phyloP scores from a whole-genome alignment of 129 eudicot species.

The Rutidosis leptorrhynchoides region DNA sequence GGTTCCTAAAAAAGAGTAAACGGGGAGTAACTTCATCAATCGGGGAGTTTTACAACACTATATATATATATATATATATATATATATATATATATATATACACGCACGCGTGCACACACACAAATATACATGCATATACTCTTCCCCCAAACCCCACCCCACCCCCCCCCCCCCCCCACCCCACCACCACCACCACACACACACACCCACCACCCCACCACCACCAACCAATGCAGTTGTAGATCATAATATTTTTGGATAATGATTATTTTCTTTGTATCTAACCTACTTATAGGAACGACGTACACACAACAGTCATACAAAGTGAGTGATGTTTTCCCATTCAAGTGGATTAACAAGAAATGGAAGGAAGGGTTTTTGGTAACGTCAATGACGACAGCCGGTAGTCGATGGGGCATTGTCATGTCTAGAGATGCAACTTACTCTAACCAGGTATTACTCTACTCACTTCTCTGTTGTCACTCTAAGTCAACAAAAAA shows the following conservation, averaged over 20 bases:
- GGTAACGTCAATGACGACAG: conserved; percentile 80
- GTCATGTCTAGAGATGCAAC: conserved; percentile 83
- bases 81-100: too few relatives aligned
- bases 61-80: too few relatives aligned
- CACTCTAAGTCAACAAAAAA: neutral
- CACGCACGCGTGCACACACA: too few relatives aligned
- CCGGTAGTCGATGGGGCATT: conserved; percentile 83
- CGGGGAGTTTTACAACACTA: too few relatives aligned
- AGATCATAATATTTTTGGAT: neutral
- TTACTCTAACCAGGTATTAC: conserved; percentile 57
- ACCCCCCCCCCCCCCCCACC: too few relatives aligned
- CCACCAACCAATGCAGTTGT: too few relatives aligned
- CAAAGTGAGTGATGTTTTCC: conserved; percentile 84
- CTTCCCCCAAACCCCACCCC: too few relatives aligned
- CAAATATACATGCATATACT: too few relatives aligned
- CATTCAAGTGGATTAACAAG: conserved; percentile 81
- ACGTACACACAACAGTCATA: conserved; percentile 68
- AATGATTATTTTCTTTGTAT: neutral
- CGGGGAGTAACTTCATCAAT: too few relatives aligned
- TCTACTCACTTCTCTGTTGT: neutral
- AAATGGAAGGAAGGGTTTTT: conserved; percentile 86
- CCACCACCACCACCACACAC: too few relatives aligned
- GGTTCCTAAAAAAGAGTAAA: too few relatives aligned
- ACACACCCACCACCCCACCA: too few relatives aligned
- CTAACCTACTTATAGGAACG: conserved; percentile 42